Evolutionary conservation across 148 eudicot species (phyloP).

Genomic region (Rhododendron molle): DNA sequence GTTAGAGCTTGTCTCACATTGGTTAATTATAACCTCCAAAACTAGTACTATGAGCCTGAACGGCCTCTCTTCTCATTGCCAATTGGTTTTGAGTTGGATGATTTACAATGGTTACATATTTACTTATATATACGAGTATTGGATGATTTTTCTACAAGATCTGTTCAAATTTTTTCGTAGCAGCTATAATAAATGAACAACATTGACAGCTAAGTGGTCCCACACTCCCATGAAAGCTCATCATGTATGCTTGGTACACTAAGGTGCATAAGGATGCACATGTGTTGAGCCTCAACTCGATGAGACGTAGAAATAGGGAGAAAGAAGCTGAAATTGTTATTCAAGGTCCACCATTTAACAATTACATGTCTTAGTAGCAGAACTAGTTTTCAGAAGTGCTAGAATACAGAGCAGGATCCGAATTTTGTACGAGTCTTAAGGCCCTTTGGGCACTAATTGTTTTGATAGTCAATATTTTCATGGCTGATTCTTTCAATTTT

Average conservation of each 20-base stretch:
- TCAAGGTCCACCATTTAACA: neutral
- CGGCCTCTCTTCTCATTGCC: neutral
- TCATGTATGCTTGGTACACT: neutral
- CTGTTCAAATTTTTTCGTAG: neutral
- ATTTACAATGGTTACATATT: too few relatives aligned
- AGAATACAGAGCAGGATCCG: conserved; percentile 1
- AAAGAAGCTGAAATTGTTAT: neutral
- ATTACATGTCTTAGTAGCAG: neutral
- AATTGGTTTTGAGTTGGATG: neutral
- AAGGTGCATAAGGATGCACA: neutral
- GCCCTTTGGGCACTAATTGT: neutral
- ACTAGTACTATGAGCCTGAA: too few relatives aligned
- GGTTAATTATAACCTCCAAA: too few relatives aligned
- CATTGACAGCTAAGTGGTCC: neutral
- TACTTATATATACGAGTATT: neutral
- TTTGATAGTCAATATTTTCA: neutral
- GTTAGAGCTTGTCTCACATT: too few relatives aligned
- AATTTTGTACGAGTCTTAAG: neutral
- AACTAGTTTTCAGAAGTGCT: neutral
- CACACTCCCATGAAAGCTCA: neutral
- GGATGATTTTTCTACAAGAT: neutral
- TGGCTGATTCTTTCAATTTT: neutral
- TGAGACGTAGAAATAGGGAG: neutral
- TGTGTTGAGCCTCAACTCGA: neutral
- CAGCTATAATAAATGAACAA: neutral